Conservation (phyloP, 441 rosid species). For the Dalechampia spathulata region DNA sequence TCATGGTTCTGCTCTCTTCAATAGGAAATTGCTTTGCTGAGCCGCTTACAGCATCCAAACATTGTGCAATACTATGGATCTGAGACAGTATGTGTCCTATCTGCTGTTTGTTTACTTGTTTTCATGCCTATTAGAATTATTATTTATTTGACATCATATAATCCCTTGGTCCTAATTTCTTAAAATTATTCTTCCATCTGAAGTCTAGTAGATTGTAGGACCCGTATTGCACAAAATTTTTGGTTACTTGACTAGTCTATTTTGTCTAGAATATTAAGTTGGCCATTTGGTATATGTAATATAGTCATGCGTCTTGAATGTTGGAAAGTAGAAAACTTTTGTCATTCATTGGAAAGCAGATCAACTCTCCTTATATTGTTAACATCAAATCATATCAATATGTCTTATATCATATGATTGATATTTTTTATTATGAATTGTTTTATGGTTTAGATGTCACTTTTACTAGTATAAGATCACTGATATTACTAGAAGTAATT, state of each 20-base stretch:
- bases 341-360: too few species aligned
- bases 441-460: too few species aligned
- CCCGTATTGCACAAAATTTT: not conserved
- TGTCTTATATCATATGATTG: too few species aligned
- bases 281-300: not conserved
- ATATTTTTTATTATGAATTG: too few species aligned
- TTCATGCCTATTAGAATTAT: not conserved
- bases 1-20: not conserved
- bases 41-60: slow-evolving; percentile 78
- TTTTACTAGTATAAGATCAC: too few species aligned
- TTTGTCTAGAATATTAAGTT: not conserved
- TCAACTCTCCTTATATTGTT: too few species aligned
- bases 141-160: not conserved
- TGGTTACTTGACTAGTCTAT: not conserved
- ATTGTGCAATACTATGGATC: slow-evolving; percentile 97
- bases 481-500: too few species aligned
- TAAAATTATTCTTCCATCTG: not conserved
- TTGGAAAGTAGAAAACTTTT: too few species aligned
- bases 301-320: slow-evolving; percentile 1
- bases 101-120: not conserved
- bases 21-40: slow-evolving; percentile 69
- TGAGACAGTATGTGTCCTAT: slow-evolving; percentile 48
- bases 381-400: too few species aligned
- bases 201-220: not conserved
- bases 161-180: not conserved